Evolutionary conservation across 2,329 filamentous ascomycete species (phyloP), one percentile per base, ranked within the genome.

Genomic region (Trichophyton benhamiae): DNA sequence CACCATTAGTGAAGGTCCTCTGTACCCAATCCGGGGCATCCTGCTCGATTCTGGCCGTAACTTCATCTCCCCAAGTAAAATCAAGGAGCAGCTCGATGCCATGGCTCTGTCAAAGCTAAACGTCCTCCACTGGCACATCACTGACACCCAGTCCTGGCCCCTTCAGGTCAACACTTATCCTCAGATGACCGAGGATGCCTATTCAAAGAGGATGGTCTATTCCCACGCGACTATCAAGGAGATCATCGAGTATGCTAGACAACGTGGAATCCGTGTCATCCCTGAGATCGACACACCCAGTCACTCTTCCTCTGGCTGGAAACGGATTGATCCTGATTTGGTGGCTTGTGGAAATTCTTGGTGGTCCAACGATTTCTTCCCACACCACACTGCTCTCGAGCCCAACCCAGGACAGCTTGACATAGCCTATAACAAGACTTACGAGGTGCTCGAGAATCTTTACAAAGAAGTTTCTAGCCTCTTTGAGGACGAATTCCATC

Each of bases 261-360:
- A 78, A 38, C 82, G 82, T 17, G 82, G 79, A 61, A 76, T 85
- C n/a, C 80, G 83, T 60, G 75, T 85, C 61, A 75, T 84, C 38
- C 80, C 82, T n/a, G 82, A 85, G 66, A 78, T 84, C 48, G 82
- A 85, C 68, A 84, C 84, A 80, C 82, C 82, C 5, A 80, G 82
- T 55, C 82, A 85, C 68, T 78, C 80, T 4, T 74, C 76, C 33
- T 77, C 80, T 0, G 81, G 81, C 33, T 83, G 80, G 80, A 75
- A 79, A 60, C 80, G 82, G 63, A 74, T 84, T 5, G 80, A 84
- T 63, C 75, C 80, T 25, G 74, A 77, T 25, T 82, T 86, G 61
- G 74, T 83, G 30, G 77, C 83, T 11, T 84, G 82, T 69, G 72
- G 70, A 17, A 72, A 84, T 69, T 78, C 78, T 22, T 84, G 82